Percentiles rank a stretch among this genome's conserved stretches.
phyloP scores from a whole-genome alignment of 441 rosid species.

The Viola pubescens region DNA sequence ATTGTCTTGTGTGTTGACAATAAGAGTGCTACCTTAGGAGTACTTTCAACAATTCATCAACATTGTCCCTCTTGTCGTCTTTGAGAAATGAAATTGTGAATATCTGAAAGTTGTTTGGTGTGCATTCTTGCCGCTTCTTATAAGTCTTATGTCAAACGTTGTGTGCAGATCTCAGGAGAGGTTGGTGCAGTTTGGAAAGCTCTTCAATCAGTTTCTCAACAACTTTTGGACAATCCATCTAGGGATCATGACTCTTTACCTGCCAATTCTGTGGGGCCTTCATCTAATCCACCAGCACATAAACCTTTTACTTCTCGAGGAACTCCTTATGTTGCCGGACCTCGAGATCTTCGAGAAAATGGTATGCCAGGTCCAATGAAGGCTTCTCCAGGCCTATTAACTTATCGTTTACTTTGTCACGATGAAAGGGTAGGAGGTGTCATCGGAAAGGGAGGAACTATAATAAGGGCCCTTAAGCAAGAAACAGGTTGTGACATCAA shows the following conservation, averaged over 20 bases:
- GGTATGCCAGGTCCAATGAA: slow-evolving; percentile 37
- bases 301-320: slow-evolving; percentile 40
- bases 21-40: no score
- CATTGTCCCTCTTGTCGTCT: no score
- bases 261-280: slow-evolving; percentile 30
- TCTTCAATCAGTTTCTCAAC: slow-evolving; percentile 44
- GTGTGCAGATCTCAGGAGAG: slow-evolving; percentile 54
- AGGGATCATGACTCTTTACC: slow-evolving; percentile 35
- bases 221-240: slow-evolving; percentile 46
- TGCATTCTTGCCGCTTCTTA: no score
- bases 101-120: no score
- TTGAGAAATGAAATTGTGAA: no score
- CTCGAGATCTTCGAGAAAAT: slow-evolving; percentile 38
- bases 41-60: no score
- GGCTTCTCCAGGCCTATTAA: slow-evolving; percentile 39
- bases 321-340: slow-evolving; percentile 29
- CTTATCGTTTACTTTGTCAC: slow-evolving; percentile 52
- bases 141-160: no score
- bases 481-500: slow-evolving; percentile 75
- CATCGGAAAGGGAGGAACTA: slow-evolving; percentile 70
- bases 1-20: no score
- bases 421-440: slow-evolving; percentile 61
- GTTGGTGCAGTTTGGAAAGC: slow-evolving; percentile 56
- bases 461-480: slow-evolving; percentile 51
- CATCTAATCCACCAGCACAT: slow-evolving; percentile 27